These are phyloP conservation scores for Hyphopichia fennica DNA, from an alignment of 1,139 yeast genomes.

Conservation along the genomic window DNA sequence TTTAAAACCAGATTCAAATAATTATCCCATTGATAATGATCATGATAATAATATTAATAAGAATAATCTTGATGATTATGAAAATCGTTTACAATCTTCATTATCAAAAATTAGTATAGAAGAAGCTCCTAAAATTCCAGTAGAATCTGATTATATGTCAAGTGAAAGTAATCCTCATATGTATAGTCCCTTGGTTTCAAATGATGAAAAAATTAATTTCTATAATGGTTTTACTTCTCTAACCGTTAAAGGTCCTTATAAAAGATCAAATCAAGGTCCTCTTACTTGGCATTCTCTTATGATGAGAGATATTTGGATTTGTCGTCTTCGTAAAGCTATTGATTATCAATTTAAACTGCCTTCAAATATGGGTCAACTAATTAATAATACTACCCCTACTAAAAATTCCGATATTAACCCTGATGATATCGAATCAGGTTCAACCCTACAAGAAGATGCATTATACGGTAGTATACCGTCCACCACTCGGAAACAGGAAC, in stretches of 20 bases:
- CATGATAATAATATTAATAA: background rate
- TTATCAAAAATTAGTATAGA: too few species aligned
- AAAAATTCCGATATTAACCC: too few species aligned
- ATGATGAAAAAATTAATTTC: conserved; percentile 18
- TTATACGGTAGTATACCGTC: background rate
- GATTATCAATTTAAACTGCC: too few species aligned
- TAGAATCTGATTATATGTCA: background rate
- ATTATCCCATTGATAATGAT: background rate
- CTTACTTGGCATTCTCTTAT: conserved; percentile 23
- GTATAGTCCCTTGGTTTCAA: conserved; percentile 14
- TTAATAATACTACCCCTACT: too few species aligned
- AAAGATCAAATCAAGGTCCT: conserved; percentile 22
- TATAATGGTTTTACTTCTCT: conserved; percentile 22
- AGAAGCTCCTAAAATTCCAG: background rate
- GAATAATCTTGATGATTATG: too few species aligned
- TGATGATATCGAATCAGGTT: conserved; percentile 1
- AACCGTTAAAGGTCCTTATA: conserved; percentile 14
- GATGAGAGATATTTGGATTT: conserved; percentile 21
- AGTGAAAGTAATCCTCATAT: background rate
- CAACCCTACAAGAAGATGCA: background rate
- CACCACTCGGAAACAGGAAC: too few species aligned
- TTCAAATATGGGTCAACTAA: too few species aligned
- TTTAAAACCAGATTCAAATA: background rate
- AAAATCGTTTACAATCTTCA: too few species aligned
- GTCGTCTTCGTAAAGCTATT: conserved; percentile 14